phyloP scores from a whole-genome alignment of 352 stramenopile species.

The Globisporangium abappressorium region DNA sequence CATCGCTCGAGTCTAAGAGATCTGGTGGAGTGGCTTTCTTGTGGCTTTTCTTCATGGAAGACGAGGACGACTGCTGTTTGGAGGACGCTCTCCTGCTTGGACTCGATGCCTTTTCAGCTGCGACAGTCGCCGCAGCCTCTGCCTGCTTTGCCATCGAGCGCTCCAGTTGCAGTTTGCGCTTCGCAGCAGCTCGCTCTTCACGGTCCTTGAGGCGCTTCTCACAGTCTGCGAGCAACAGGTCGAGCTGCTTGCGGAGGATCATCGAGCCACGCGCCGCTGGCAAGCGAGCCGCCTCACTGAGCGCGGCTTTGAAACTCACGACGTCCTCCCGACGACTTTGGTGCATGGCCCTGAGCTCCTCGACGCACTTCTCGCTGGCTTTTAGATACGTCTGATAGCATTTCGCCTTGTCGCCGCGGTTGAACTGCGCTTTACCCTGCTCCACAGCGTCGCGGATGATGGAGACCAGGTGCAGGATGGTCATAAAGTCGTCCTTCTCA shows the following conservation, averaged over 20 bases:
- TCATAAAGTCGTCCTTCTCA: slow-evolving; percentile 41
- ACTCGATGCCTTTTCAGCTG: not conserved
- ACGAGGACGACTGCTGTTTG: not conserved
- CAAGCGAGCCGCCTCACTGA: slow-evolving; percentile 44
- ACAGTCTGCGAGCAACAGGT: slow-evolving; percentile 43
- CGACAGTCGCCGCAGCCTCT: not conserved
- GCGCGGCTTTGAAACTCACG: slow-evolving; percentile 28
- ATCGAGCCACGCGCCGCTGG: slow-evolving; percentile 56
- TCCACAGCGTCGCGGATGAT: slow-evolving; percentile 50
- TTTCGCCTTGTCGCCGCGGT: slow-evolving; percentile 69
- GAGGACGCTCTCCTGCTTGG: not conserved
- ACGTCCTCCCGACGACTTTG: slow-evolving; percentile 32
- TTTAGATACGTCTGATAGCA: slow-evolving; percentile 69
- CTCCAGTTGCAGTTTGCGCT: slow-evolving; percentile 18
- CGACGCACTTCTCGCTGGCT: slow-evolving; percentile 39
- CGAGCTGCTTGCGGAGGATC: slow-evolving; percentile 60
- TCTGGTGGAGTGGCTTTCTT: slow-evolving; percentile 16
- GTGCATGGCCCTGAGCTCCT: slow-evolving; percentile 35
- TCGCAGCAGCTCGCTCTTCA: slow-evolving; percentile 25
- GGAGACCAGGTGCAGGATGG: slow-evolving; percentile 34
- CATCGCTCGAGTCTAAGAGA: slow-evolving; percentile 18
- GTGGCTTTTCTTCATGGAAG: slow-evolving; percentile 4
- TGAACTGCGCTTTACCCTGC: slow-evolving; percentile 68
- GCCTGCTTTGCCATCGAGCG: slow-evolving; percentile 5
- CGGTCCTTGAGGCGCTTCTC: slow-evolving; percentile 30